Base-by-base conservation (phyloP, 2,329 filamentous ascomycete species). In the Exophiala mesophila region DNA sequence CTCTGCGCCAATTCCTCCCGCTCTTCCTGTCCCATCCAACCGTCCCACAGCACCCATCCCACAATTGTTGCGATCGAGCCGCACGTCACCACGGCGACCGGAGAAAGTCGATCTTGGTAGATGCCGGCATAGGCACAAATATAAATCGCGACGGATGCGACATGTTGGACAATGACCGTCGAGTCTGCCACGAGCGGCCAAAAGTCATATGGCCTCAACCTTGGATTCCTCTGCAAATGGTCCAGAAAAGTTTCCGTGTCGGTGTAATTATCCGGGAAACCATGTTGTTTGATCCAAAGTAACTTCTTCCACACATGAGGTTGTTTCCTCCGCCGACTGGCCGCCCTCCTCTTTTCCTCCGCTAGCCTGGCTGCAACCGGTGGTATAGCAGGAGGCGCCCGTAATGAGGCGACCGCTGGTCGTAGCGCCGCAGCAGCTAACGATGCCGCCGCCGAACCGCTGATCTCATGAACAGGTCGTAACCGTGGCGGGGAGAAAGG, bases 251-350 rank as follows among this genome's bases (percentile, higher is more conserved):
- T 97, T 47, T 87, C 86, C 61, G 92, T 88, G 62, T 98, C 92
- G 29, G 92, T 97, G 63, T 97, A 97, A 64, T 98, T 98, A 64
- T 98, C 92, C n/a, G 92, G 89, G 61, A 94, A 87, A 89, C 55
- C 23, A 30, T 46, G 35, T 28, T 97, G 92, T 67, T 94, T 95
- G 59, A 98, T 89, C 92, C 92, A 98, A 41, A 98, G 76, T 53
- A 98, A 68, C 70, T 97, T 97, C 74, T 94, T 94, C 86, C 90
- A 97, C 8, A 78, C 78, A 37, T 80, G 78, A 59, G 82, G 86
- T 52, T 82, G 74, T 56, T 80, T 73, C 34, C 84, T 74, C 54
- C 82, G 85, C 36, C 78, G 70, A 53, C 79, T 84, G 13, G 80
- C 73, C 30, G 75, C 75, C 42, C 76, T 68, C 53, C 72, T 72